Base-by-base conservation (phyloP, 2,329 filamentous ascomycete species). In the Nothophoma quercina region DNA sequence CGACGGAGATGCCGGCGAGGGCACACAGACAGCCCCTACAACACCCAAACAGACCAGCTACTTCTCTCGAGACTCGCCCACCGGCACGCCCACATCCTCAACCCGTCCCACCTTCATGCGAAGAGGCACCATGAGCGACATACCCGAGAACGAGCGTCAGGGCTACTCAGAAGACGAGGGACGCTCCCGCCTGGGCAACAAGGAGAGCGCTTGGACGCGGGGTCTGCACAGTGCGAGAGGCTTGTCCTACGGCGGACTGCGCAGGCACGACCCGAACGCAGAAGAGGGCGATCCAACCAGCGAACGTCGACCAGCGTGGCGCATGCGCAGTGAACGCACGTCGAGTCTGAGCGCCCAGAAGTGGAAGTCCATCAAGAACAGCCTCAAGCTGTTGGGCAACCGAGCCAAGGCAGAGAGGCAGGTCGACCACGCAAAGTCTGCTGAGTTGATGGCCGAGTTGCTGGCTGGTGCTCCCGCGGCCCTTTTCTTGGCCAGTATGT, bases 401-500 rank as follows among this genome's bases (percentile, higher is more conserved):
- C 86, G 90, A 64, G 90, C 88, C 73, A 96, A 90, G 72, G 89
- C 91, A 46, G 91, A 97, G 55, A 83, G 83, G 48, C 88, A 89
- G 35, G 89, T 97, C 55, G 95, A 99, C 72, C 92, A 95, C 69
- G 88, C 90, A 68, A 99, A 98, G 73, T 98, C 93, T 8, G 92
- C 95, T 2, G 95, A 99, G 73, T 81, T 99, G 38, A 93, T 99
- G 85, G 95, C 95, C 1, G 95, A 99, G 75, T 80, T 99, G 29
- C 85, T 95, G 40, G 96, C 95, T 34, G 95, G 92, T 46, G 91
- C 93, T 1, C 95, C 95, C 3, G 95, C 95, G 19, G 95, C 93
- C 16, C 80, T 99, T 52, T 96, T 99, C 75, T 79, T 99, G 44
- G 95, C 95, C 7, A 97, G 93, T 69, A 97, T 98, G 90, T 95